Percentiles rank a stretch among this genome's conserved stretches.
Conservation (phyloP, 768 basidiomycete species). For the Psilocybe cyanescens region DNA sequence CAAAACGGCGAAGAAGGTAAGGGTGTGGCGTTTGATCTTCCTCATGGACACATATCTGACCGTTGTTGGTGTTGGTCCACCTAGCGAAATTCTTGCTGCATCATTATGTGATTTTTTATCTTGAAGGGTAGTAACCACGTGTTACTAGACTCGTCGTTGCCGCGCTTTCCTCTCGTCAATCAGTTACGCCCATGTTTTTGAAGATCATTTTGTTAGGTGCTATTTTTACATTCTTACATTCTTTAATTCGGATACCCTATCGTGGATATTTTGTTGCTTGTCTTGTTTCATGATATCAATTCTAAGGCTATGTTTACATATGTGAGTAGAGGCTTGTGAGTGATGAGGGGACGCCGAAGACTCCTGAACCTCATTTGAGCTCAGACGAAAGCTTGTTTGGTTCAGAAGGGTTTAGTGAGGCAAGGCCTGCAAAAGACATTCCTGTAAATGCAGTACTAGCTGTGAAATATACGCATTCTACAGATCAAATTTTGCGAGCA, state of each 20-base stretch:
- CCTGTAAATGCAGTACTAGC: too few species aligned
- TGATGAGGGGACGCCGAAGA: too few species aligned
- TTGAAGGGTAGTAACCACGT: neutral
- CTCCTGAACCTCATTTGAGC: too few species aligned
- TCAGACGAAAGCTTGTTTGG: too few species aligned
- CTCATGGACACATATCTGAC: neutral
- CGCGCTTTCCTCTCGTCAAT: neutral
- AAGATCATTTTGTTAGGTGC: constrained; percentile 3
- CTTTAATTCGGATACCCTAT: constrained; percentile 23
- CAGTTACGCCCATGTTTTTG: neutral
- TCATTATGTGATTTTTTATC: constrained; percentile 62
- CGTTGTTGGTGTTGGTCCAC: constrained; percentile 19
- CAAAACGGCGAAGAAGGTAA: constrained; percentile 98
- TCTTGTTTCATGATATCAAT: constrained; percentile 1
- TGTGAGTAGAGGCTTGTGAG: too few species aligned
- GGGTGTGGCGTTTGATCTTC: constrained; percentile 19
- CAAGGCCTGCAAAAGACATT: too few species aligned
- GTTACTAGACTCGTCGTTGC: neutral
- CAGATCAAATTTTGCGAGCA: too few species aligned
- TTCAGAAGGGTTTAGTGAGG: too few species aligned
- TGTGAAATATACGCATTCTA: too few species aligned
- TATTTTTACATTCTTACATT: constrained; percentile 15
- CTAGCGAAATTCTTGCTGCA: constrained; percentile 95
- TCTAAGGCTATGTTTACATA: neutral
- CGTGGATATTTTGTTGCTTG: constrained; percentile 6